Base-by-base conservation (phyloP, 75 land plant genomes). In the Pinus albicaulis region DNA sequence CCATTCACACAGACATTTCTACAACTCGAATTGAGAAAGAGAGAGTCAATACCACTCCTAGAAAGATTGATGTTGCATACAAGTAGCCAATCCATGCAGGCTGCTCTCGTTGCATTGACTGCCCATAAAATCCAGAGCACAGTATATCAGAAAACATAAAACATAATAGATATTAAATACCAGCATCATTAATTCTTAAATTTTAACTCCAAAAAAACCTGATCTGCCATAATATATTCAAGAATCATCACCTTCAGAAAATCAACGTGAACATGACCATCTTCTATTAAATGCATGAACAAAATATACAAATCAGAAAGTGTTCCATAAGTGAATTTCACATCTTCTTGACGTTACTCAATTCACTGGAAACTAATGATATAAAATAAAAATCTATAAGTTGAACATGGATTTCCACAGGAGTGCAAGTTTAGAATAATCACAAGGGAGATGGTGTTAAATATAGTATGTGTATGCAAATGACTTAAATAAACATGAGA, bases 11-110 rank as follows among this genome's bases (percentile, higher is more conserved):
- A 41, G 12, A 68, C 8, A 41, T 41, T 3, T 7, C 56, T 73
- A 73, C 70, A 19, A 25, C 59, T 73, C 3, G 17, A 73, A 14
- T 73, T 57, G 22, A 56, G 28, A 56, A 22, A 73, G 65, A 22
- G 4, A 73, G 25, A 16, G 10, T 1, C 59, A 73, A 57, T 90
- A 93, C 95, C 88, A 95, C 91, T 73, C 98, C 98, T 55, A 89
- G 78, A 76, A 94, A 94, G 58, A 96, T 96, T 28, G 86, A 74
- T 76, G 90, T 92, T 61, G 95, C 98, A 92, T 94, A 96, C 57
- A 92, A 78, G 74, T 94, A 94, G 20, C 99, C 98, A 76, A 88
- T 80, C 95, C 95, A 94, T 69, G 94, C 82, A 72, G 95, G 99
- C 64, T 85, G 93, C 34, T 89, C 92, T 26, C 69, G 75, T 86